Base-by-base conservation (phyloP, 2,329 filamentous ascomycete genomes). In the Orbilia brochopaga region DNA sequence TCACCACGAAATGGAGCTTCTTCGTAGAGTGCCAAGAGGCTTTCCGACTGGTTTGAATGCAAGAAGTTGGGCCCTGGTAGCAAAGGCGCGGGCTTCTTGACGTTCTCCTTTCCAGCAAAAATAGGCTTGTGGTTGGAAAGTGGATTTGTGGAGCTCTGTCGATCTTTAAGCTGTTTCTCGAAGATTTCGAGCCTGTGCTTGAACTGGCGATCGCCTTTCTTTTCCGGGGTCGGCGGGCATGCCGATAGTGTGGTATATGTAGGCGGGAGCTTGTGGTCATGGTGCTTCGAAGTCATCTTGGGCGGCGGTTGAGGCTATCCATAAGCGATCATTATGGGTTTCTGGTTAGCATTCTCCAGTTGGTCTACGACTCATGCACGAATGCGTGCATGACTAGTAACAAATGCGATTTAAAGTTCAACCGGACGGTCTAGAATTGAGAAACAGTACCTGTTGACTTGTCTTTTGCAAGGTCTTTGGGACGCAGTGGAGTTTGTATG, bases 401-500 rank as follows among this genome's bases (percentile, higher is more conserved):
- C 15, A 13, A 15, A 17, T 44, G 40, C 40, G 13, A 44, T 44
- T 44, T 44, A 15, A 44, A 15, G 17, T 44, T 44, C 4, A 44
- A 13, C 40, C 17, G 8, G 15, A 23, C 2, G 44, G 17, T 5
- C 15, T 48, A 48, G 24, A 23, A 44, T 15, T 44, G 11, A 2
- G 15, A 19, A n/a, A 19, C 32, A n/a, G 32, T 23, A 63, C 57
- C 58, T 63, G 44, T 5, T 48, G 65, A 24, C 11, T 51, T n/a
- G 7, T 24, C 23, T 57, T 69, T 30, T 57, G 61, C 1, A 32
- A 17, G 8, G 57, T 32, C 15, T 63, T 69, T n/a, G 65, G 65
- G 15, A 69, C 58, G 37, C 58, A 69, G 30, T 69, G 65, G 10
- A 69, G 65, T 27, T 63, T 69, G 21, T 59, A 69, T 7, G 27